Evolutionary conservation across 73 alveolate genomes (phyloP).

Genomic region (Diophrys appendiculata): DNA sequence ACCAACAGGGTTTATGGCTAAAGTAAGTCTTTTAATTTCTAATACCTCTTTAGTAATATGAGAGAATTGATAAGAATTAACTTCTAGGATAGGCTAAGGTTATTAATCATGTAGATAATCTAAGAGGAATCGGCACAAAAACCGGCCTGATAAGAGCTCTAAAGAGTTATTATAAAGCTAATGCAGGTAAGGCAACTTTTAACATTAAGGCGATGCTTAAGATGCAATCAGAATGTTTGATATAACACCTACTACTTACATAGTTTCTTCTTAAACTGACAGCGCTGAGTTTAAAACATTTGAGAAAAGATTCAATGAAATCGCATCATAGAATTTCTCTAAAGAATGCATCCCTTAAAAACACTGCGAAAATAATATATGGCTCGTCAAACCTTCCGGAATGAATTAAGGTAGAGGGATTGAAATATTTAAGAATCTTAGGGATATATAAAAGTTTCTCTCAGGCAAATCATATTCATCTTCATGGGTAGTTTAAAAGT

Average conservation of each 20-base stretch:
- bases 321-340: slow-evolving; percentile 1
- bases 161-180: slow-evolving; percentile 30
- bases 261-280: slow-evolving; percentile 46
- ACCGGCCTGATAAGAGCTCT: slow-evolving; percentile 62
- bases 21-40: slow-evolving; percentile 24
- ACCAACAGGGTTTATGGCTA: slow-evolving; percentile 33
- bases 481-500: slow-evolving; percentile 76
- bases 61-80: slow-evolving; percentile 12
- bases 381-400: slow-evolving; percentile 72
- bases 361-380: slow-evolving; percentile 61
- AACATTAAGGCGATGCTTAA: slow-evolving; percentile 15
- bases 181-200: slow-evolving; percentile 36
- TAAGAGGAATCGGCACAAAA: slow-evolving; percentile 62
- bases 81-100: slow-evolving; percentile 13
- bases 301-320: slow-evolving; percentile 31
- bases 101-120: slow-evolving; percentile 58
- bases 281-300: slow-evolving; percentile 41
- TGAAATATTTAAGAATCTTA: slow-evolving; percentile 50
- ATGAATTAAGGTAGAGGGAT: slow-evolving; percentile 73
- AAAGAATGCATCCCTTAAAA: slow-evolving; percentile 58
- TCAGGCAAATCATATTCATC: slow-evolving; percentile 19
- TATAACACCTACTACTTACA: slow-evolving; percentile 62
- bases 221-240: slow-evolving; percentile 55
- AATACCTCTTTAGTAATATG: slow-evolving; percentile 11
- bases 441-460: slow-evolving; percentile 50